Evolutionary conservation across 1,139 yeast species (phyloP).

Genomic region (Kodamaea ohmeri): DNA sequence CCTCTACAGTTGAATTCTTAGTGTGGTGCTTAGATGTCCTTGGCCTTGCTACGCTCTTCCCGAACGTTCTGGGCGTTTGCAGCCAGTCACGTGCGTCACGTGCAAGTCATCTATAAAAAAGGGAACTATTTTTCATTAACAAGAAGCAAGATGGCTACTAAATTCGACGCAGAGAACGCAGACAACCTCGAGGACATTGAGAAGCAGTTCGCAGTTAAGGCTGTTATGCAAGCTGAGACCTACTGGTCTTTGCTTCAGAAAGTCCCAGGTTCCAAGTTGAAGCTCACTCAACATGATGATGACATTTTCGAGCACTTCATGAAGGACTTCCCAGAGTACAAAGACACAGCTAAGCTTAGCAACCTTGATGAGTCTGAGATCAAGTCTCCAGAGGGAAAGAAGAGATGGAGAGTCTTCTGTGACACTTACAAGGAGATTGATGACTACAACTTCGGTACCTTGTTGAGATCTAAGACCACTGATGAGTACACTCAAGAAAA

Average conservation of each 20-base stretch:
- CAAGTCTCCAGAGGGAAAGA: conserved; percentile 79
- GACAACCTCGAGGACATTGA: conserved; percentile 72
- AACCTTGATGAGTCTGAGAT: conserved; percentile 71
- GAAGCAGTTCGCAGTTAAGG: conserved; percentile 96
- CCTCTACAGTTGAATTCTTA: neutral
- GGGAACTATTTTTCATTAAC: conserved; percentile 4
- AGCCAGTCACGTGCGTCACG: conserved; percentile 5
- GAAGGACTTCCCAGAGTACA: conserved; percentile 82
- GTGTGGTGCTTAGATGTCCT: neutral
- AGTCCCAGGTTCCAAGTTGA: conserved; percentile 75
- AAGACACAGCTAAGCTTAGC: conserved; percentile 53
- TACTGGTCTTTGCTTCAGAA: conserved; percentile 81
- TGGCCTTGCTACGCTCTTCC: neutral
- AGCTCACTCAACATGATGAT: conserved; percentile 77
- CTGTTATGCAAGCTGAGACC: conserved; percentile 92
- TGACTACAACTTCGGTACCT: conserved; percentile 94
- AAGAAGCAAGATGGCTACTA: conserved; percentile 15
- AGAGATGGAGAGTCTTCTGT: conserved; percentile 87
- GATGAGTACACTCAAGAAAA: conserved; percentile 81
- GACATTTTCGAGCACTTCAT: conserved; percentile 71
- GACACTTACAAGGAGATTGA: conserved; percentile 79
- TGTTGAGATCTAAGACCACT: conserved; percentile 66
- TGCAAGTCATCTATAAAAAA: conserved; percentile 1
- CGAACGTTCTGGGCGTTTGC: neutral
- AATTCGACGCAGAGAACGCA: conserved; percentile 53